Conservation (phyloP, 495 filamentous ascomycete genomes). For the Penicillium ochrochloron region DNA sequence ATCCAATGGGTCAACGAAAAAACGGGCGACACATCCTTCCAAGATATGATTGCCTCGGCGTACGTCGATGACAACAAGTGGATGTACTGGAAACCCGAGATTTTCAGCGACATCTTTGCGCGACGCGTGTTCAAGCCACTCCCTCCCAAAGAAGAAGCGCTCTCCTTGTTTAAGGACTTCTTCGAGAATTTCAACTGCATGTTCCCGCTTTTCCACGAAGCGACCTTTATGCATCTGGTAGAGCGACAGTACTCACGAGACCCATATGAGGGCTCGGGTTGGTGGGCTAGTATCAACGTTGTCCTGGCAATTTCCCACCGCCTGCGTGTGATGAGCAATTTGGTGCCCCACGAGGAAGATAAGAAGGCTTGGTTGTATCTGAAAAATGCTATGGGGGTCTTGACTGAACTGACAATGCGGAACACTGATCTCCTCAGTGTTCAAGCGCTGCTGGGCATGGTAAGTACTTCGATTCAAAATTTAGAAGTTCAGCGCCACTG, state of each 20-base stretch:
- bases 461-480: conserved; percentile 31
- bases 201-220: conserved; percentile 96
- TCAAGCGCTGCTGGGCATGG: conserved; percentile 95
- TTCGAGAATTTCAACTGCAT: conserved; percentile 99
- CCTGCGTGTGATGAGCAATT: conserved; percentile 91
- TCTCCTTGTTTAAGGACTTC: conserved; percentile 86
- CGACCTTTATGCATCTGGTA: conserved; percentile 96
- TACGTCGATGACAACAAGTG: conserved; percentile 88
- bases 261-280: conserved; percentile 94
- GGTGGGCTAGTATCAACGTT: conserved; percentile 98
- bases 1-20: conserved; percentile 99
- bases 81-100: conserved; percentile 95
- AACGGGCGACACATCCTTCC: conserved; percentile 91
- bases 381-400: conserved; percentile 93
- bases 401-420: conserved; percentile 90
- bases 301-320: conserved; percentile 90
- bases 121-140: conserved; percentile 81
- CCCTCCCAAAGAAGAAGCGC: conserved; percentile 78
- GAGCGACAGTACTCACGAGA: conserved; percentile 89
- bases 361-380: conserved; percentile 93
- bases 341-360: conserved; percentile 88
- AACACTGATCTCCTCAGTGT: conserved; percentile 96
- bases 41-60: conserved; percentile 88
- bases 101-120: conserved; percentile 91
- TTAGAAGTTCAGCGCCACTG: background rate